These are phyloP conservation scores for Moesziomyces globuligerus DNA, from an alignment of 1,284 basidiomycete species.

Conservation along the genomic window DNA sequence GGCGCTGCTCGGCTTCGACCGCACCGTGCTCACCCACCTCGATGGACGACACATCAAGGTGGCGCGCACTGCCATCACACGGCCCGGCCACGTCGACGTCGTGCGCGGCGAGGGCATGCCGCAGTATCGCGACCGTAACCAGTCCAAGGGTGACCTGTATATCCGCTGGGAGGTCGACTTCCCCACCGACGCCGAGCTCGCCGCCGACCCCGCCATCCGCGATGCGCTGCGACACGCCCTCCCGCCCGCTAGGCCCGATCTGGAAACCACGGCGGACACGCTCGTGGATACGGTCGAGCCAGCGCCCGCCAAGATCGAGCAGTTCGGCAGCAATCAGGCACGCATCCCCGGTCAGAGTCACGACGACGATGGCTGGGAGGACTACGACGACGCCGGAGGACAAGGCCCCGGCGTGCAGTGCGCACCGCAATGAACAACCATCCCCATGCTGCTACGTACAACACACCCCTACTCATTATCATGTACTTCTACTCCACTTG, in stretches of 20 bases:
- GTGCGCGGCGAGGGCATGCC: conserved; percentile 63
- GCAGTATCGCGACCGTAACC: conserved; percentile 45
- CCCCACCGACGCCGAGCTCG: conserved; percentile 52
- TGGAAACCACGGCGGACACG: conserved; percentile 31
- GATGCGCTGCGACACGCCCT: conserved; percentile 38
- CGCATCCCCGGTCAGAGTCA: conserved; percentile 38
- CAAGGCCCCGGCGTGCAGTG: conserved; percentile 58
- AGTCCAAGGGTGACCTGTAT: conserved; percentile 56
- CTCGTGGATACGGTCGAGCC: conserved; percentile 44
- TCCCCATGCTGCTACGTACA: too few relatives aligned
- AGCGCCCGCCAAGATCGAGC: conserved; percentile 26
- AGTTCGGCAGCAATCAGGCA: conserved; percentile 48
- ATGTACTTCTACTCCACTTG: conserved; percentile 15
- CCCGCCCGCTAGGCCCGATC: conserved; percentile 47
- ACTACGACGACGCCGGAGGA: conserved; percentile 41
- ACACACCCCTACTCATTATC: conserved; percentile 16
- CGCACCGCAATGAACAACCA: conserved; percentile 40
- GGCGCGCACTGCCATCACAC: conserved; percentile 41
- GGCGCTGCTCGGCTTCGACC: conserved; percentile 58
- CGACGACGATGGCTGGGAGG: conserved; percentile 48
- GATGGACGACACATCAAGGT: conserved; percentile 62
- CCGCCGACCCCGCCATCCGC: conserved; percentile 22
- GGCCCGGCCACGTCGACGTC: conserved; percentile 57
- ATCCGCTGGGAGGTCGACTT: conserved; percentile 62
- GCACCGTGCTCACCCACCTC: conserved; percentile 63